Evolutionary conservation across 768 basidiomycete species (phyloP), one percentile per base, ranked within the genome.

Genomic region (Pisolithus orientalis): DNA sequence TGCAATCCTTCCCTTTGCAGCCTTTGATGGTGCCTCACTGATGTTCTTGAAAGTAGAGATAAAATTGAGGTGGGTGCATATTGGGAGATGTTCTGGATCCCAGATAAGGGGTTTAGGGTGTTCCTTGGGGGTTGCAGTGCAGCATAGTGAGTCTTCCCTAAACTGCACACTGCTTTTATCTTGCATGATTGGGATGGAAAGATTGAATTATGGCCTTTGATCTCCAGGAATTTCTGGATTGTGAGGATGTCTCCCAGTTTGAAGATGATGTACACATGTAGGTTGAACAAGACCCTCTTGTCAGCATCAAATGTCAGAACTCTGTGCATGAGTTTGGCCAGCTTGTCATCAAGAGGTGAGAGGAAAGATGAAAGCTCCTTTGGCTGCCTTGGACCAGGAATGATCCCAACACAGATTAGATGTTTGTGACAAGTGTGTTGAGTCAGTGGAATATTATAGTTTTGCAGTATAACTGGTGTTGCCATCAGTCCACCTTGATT

Each of bases 301-400:
- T 53, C 44, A 0, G 64, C 64, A 56, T 75, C 58, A 42, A 63
- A 73, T 0, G 73, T 68, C 1, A n/a, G 27, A 5, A 78, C 64
- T 3, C 77, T 77, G n/a, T 50, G 8, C 0, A 66, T 67, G 0
- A 78, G 66, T 11, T 60, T 45, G 0, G 68, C 27, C 5, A 71
- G 53, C 53, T 78, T 75, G 4, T 74, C 56, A 5, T 70, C 57
- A 1, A 75, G 54, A 0, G 72, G 75, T 31, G 48, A 54, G 0
- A 71, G 59, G 47, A 77, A 78, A 0, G 74, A 74, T 28, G 67
- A 64, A 6, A 73, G 28, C 42, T 74, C 68, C 34, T 69, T 66
- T 0, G 77, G 73, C 38, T 72, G 70, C 16, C 70, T 67, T 0
- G 73, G 78, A 0, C 78, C 74, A 1, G 76, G 77, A 44, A 80